Conservation (phyloP, 2,329 filamentous ascomycete species). For the Beauveria bassiana region DNA sequence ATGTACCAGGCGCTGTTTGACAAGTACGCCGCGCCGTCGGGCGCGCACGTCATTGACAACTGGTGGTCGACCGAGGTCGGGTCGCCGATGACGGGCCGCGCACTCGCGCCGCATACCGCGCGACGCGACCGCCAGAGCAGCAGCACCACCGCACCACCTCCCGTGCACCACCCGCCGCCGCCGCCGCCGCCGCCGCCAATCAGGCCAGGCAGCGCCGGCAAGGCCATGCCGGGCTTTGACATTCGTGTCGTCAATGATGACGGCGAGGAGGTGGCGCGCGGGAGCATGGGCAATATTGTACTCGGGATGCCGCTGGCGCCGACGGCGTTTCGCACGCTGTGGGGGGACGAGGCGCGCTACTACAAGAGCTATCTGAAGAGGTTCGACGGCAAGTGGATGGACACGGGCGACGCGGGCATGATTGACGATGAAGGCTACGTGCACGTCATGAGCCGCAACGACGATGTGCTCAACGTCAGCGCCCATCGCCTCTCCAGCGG, state of each 20-base stretch:
- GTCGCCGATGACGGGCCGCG: constrained; percentile 50
- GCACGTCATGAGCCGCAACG: constrained; percentile 56
- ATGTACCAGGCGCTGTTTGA: constrained; percentile 70
- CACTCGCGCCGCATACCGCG: constrained; percentile 50
- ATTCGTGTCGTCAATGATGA: constrained; percentile 76
- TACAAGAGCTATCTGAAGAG: constrained; percentile 78
- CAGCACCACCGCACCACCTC: too few relatives aligned
- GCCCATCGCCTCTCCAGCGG: constrained; percentile 85
- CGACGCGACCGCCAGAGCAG: constrained; percentile 16
- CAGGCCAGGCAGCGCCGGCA: constrained; percentile 81
- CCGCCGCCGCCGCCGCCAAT: constrained; percentile 41
- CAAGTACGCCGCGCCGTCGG: constrained; percentile 54
- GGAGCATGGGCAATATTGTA: constrained; percentile 87
- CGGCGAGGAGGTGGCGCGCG: constrained; percentile 61
- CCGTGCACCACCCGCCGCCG: constrained; percentile 9
- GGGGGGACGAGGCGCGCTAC: constrained; percentile 79
- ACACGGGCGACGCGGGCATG: constrained; percentile 86
- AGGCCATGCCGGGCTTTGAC: constrained; percentile 87
- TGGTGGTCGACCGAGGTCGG: constrained; percentile 56
- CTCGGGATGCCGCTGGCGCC: constrained; percentile 75
- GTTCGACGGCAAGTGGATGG: constrained; percentile 75
- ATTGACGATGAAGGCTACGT: constrained; percentile 67
- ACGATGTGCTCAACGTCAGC: constrained; percentile 95
- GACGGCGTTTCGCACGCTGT: constrained; percentile 77
- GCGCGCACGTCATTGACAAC: constrained; percentile 46